Conservation (phyloP, 306 rosid genomes). For the Lithocarpus polystachyus region DNA sequence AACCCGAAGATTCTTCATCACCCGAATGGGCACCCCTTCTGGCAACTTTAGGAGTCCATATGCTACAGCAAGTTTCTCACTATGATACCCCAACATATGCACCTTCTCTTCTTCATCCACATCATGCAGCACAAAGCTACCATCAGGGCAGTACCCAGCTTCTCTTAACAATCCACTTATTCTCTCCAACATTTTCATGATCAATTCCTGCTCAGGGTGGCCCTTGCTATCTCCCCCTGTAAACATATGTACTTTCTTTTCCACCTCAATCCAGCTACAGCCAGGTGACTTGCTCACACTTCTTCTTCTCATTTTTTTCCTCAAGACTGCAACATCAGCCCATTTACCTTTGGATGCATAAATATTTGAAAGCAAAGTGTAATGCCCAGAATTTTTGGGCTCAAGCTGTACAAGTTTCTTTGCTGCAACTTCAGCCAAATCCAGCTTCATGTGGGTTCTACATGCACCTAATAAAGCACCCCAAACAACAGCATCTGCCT, state of each 20-base stretch:
- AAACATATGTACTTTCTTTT: slow-evolving; percentile 61
- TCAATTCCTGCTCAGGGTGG: slow-evolving; percentile 60
- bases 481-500: slow-evolving; percentile 65
- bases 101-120: slow-evolving; percentile 81
- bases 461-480: slow-evolving; percentile 60
- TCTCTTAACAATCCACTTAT: slow-evolving; percentile 56
- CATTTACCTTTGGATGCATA: slow-evolving; percentile 63
- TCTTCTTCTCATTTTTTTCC: slow-evolving; percentile 43
- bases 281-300: slow-evolving; percentile 68
- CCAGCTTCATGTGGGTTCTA: slow-evolving; percentile 48
- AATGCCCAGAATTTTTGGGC: slow-evolving; percentile 62
- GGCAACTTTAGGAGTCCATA: slow-evolving; percentile 72
- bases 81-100: slow-evolving; percentile 60
- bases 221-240: slow-evolving; percentile 52
- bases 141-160: slow-evolving; percentile 72
- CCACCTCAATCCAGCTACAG: slow-evolving; percentile 75
- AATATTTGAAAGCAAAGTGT: slow-evolving; percentile 57
- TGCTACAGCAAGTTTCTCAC: slow-evolving; percentile 71
- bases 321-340: slow-evolving; percentile 49
- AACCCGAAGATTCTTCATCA: slow-evolving; percentile 75
- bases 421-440: slow-evolving; percentile 53
- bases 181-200: slow-evolving; percentile 49
- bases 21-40: slow-evolving; percentile 54
- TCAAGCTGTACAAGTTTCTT: slow-evolving; percentile 58
- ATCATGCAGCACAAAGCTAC: slow-evolving; percentile 68